These are phyloP conservation scores for Penicillium goetzii DNA, from an alignment of 495 filamentous ascomycete genomes.

Conservation along the genomic window DNA sequence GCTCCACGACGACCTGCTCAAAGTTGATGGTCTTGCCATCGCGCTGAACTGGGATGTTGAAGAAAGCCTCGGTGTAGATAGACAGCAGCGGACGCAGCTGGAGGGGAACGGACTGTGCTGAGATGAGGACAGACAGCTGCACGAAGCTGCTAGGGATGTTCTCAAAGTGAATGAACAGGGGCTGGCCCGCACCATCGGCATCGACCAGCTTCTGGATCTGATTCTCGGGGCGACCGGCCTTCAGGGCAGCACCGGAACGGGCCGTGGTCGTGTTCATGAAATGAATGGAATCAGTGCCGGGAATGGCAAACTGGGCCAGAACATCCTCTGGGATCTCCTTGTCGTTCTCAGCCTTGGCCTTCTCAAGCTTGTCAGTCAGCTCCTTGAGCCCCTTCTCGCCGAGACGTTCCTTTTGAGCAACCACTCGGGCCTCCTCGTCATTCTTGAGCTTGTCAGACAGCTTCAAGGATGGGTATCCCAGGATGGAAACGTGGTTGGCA, in stretches of 20 bases:
- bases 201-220: conserved; percentile 78
- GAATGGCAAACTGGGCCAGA: conserved; percentile 79
- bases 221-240: conserved; percentile 68
- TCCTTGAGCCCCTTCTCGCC: conserved; percentile 70
- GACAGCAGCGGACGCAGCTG: conserved; percentile 79
- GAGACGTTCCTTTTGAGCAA: conserved; percentile 60
- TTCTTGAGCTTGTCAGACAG: conserved; percentile 73
- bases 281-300: conserved; percentile 83
- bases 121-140: conserved; percentile 74
- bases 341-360: conserved; percentile 80
- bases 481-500: conserved; percentile 81
- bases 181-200: conserved; percentile 61
- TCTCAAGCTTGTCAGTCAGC: conserved; percentile 74
- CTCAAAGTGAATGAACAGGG: conserved; percentile 97
- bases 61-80: conserved; percentile 89
- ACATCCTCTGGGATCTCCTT: conserved; percentile 75
- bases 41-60: conserved; percentile 83
- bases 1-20: conserved; percentile 83
- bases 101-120: conserved; percentile 71
- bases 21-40: conserved; percentile 81
- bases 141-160: conserved; percentile 90
- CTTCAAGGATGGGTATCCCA: conserved; percentile 78
- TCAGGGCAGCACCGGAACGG: conserved; percentile 76
- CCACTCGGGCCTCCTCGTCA: conserved; percentile 64
- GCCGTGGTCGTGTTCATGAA: conserved; percentile 90